Evolutionary conservation across 441 rosid species (phyloP).

Genomic region (Brassica hybrid): DNA sequence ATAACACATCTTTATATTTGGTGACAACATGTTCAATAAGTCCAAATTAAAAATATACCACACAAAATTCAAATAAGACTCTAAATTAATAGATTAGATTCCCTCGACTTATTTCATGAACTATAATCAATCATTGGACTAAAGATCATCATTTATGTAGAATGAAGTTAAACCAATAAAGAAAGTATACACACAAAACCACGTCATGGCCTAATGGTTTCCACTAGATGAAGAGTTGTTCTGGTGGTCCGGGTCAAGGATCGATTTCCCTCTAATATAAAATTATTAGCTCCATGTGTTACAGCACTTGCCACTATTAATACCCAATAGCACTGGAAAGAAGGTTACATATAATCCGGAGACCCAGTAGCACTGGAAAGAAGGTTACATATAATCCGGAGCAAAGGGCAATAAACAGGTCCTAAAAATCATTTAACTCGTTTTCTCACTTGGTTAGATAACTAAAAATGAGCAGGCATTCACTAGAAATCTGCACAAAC

Average conservation of each 20-base stretch:
- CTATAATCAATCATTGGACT: conserved; percentile 10
- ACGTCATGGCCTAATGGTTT: too few relatives aligned
- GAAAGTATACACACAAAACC: conserved; percentile 21
- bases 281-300: too few relatives aligned
- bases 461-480: background rate
- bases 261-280: too few relatives aligned
- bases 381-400: background rate
- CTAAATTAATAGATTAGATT: background rate
- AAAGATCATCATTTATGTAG: conserved; percentile 9
- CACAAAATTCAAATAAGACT: too few relatives aligned
- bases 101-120: background rate
- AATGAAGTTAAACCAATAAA: conserved; percentile 14
- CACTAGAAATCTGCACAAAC: background rate
- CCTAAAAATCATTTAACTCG: background rate
- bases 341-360: too few relatives aligned
- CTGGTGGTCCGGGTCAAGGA: too few relatives aligned
- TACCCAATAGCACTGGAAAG: too few relatives aligned
- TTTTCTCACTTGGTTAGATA: conserved; percentile 6
- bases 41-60: too few relatives aligned
- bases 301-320: too few relatives aligned
- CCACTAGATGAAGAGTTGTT: too few relatives aligned
- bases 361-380: background rate
- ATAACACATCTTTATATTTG: too few relatives aligned
- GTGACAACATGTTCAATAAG: too few relatives aligned
- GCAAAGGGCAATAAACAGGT: conserved; percentile 3